These are phyloP conservation scores for Fusarium subglutinans DNA, from an alignment of 2,329 filamentous ascomycete genomes.

Conservation along the genomic window DNA sequence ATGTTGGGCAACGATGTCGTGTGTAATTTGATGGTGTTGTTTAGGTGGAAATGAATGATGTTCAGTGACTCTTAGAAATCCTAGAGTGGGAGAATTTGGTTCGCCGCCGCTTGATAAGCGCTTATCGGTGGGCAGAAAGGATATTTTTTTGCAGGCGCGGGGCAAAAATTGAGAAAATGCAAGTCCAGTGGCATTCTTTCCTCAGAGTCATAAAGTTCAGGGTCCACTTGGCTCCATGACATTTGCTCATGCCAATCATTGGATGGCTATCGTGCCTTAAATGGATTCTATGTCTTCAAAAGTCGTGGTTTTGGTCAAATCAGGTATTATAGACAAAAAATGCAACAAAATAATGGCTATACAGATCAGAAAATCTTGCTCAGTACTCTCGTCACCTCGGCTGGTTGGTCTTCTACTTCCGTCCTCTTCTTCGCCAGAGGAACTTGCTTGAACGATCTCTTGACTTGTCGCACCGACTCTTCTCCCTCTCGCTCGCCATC, in stretches of 20 bases:
- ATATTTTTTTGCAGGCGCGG: slow-evolving; percentile 39
- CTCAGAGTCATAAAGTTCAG: slow-evolving; percentile 27
- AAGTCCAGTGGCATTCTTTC: slow-evolving; percentile 1
- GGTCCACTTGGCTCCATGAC: slow-evolving; percentile 27
- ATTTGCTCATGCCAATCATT: slow-evolving; percentile 23
- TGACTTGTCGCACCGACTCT: slow-evolving; percentile 29
- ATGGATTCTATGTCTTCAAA: slow-evolving; percentile 7
- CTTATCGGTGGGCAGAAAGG: slow-evolving; percentile 40
- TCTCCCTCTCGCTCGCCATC: slow-evolving; percentile 38
- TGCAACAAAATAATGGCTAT: slow-evolving; percentile 5
- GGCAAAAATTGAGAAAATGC: slow-evolving; percentile 34
- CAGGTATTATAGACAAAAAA: slow-evolving; percentile 17
- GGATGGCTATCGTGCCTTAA: slow-evolving; percentile 8
- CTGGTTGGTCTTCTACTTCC: slow-evolving; percentile 58
- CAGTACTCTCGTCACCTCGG: slow-evolving; percentile 67
- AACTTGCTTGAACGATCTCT: slow-evolving; percentile 72
- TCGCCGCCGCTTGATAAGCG: slow-evolving; percentile 53
- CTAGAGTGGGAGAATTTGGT: slow-evolving; percentile 47
- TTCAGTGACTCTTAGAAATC: slow-evolving; percentile 37
- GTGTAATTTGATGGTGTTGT: slow-evolving; percentile 20
- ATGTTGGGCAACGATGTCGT: slow-evolving; percentile 42
- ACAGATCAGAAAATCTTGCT: slow-evolving; percentile 69
- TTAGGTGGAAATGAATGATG: slow-evolving; percentile 25
- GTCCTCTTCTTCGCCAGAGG: slow-evolving; percentile 63
- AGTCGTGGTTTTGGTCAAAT: slow-evolving; percentile 7